These are phyloP conservation scores for Cylindrotheca fusiformis DNA, from an alignment of 108 stramenopile species.

Conservation along the genomic window DNA sequence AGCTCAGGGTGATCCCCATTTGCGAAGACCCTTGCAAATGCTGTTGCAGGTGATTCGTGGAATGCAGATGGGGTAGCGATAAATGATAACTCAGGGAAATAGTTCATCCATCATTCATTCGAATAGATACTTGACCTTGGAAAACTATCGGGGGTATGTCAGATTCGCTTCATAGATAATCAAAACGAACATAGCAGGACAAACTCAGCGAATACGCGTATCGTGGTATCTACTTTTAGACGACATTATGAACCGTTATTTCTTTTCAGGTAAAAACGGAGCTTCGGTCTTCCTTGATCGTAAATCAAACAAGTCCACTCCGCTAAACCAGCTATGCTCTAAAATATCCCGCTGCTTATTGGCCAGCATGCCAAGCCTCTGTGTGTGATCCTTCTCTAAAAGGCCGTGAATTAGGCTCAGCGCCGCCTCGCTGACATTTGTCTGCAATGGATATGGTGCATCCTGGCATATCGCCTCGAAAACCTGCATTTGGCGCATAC, in stretches of 20 bases:
- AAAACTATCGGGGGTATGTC: too few relatives aligned
- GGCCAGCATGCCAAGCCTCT: conserved; percentile 57
- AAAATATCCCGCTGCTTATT: conserved; percentile 58
- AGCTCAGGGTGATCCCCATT: conserved; percentile 50
- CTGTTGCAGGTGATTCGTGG: conserved; percentile 78
- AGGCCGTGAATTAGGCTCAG: conserved; percentile 51
- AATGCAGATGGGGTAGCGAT: conserved; percentile 35
- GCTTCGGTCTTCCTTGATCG: conserved; percentile 54
- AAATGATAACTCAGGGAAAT: not conserved
- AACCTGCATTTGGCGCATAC: conserved; percentile 75
- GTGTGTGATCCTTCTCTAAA: conserved; percentile 46
- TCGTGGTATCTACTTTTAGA: too few relatives aligned
- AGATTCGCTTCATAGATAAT: too few relatives aligned
- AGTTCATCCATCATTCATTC: too few relatives aligned
- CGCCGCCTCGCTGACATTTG: conserved; percentile 19
- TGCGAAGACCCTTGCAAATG: conserved; percentile 72
- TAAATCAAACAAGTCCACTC: conserved; percentile 59
- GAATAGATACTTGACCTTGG: too few relatives aligned
- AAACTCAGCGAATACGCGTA: too few relatives aligned
- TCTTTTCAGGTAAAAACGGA: conserved; percentile 78
- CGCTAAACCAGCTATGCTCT: conserved; percentile 62
- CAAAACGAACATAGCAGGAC: too few relatives aligned
- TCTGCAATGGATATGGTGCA: conserved; percentile 19
- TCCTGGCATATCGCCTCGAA: conserved; percentile 79
- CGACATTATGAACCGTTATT: too few relatives aligned